A percentile compares a stretch with the other conserved stretches of the same genome.
Conservation (phyloP, 106 monocot species). For the Dendrobium catenatum region DNA sequence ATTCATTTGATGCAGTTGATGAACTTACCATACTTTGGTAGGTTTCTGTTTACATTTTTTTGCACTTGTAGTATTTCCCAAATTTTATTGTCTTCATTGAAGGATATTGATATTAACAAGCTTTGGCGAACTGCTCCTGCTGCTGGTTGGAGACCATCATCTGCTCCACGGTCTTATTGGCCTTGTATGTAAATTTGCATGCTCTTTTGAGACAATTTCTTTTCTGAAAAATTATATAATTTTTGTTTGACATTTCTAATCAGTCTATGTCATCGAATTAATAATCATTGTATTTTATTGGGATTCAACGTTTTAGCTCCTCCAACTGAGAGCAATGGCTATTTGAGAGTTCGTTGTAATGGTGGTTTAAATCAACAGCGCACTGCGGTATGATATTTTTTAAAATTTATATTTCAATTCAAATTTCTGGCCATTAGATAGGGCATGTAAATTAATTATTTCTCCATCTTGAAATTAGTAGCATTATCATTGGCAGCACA, state of each 20-base stretch:
- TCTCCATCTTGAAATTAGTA: not conserved
- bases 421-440: not conserved
- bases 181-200: constrained; percentile 48
- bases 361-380: constrained; percentile 97
- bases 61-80: too few relatives aligned
- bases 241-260: not conserved
- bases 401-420: not conserved
- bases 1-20: too few relatives aligned
- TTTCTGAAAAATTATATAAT: too few relatives aligned
- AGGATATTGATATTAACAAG: too few relatives aligned
- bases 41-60: too few relatives aligned
- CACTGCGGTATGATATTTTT: constrained; percentile 54
- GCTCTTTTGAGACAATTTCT: not conserved
- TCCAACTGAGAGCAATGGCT: constrained; percentile 72
- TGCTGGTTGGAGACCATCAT: constrained; percentile 91
- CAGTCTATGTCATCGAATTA: not conserved
- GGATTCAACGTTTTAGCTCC: constrained; percentile 45
- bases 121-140: constrained; percentile 9
- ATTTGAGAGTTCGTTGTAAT: constrained; percentile 91
- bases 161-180: constrained; percentile 85
- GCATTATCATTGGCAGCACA: not conserved
- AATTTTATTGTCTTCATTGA: too few relatives aligned
- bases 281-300: not conserved
- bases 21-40: too few relatives aligned
- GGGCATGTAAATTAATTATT: not conserved